Evolutionary conservation across 495 filamentous ascomycete species (phyloP).

Genomic region (Xylaria palmicola): DNA sequence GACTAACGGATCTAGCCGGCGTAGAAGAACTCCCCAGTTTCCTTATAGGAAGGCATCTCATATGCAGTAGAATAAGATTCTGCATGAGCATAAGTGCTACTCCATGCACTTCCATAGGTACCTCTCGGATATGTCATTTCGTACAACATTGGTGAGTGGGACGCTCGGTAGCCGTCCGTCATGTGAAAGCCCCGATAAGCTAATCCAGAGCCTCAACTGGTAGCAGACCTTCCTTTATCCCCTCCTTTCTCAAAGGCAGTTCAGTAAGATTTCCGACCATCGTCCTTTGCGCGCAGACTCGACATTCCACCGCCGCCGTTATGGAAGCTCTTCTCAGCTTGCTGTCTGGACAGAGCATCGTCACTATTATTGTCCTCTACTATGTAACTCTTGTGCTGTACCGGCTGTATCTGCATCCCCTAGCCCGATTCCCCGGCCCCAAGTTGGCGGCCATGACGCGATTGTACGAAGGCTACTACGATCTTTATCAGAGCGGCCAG

Average conservation of each 20-base stretch:
- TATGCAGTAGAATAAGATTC: too few species aligned
- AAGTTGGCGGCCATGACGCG: constrained; percentile 48
- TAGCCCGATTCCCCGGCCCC: constrained; percentile 49
- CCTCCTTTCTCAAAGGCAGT: neutral
- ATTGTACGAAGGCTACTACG: constrained; percentile 52
- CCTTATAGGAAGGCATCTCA: too few species aligned
- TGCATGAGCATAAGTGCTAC: too few species aligned
- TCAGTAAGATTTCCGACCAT: neutral
- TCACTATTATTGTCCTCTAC: constrained; percentile 12
- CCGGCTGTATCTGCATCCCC: constrained; percentile 46
- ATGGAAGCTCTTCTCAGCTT: constrained; percentile 13
- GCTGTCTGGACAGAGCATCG: constrained; percentile 14
- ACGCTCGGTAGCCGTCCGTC: too few species aligned
- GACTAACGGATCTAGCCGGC: too few species aligned
- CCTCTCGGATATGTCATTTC: too few species aligned
- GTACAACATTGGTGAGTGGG: too few species aligned
- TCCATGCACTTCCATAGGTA: too few species aligned
- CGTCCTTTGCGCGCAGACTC: constrained; percentile 2
- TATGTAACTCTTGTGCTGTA: constrained; percentile 32
- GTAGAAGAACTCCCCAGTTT: too few species aligned
- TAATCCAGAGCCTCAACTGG: neutral
- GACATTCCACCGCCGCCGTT: constrained; percentile 12
- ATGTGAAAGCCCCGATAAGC: too few species aligned
- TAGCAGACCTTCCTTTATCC: neutral
- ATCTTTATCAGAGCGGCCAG: constrained; percentile 33